A percentile compares a stretch with the other conserved stretches of the same genome.
These are phyloP conservation scores for Vitis hybrid DNA, from an alignment of 177 flowering plant species.

Conservation along the genomic window DNA sequence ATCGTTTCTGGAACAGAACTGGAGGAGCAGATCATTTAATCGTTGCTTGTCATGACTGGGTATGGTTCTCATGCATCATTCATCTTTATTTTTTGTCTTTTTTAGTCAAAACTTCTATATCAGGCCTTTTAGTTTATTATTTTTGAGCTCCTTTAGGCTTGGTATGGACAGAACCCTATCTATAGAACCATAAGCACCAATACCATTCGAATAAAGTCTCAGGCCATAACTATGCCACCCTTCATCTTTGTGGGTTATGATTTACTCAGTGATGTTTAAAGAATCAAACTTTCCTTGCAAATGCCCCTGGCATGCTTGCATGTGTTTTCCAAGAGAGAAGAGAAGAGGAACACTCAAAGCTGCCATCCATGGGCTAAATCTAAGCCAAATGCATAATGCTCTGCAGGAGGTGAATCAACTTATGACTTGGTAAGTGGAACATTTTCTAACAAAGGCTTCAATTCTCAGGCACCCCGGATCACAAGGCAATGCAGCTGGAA, in stretches of 20 bases:
- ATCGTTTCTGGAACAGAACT: conserved; percentile 66
- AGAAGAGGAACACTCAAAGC: no score
- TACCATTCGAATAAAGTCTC: not conserved
- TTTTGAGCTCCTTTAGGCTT: not conserved
- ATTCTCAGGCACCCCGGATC: conserved; percentile 44
- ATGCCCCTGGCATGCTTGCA: not conserved
- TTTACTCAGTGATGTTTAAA: not conserved
- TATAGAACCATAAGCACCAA: not conserved
- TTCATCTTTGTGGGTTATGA: not conserved
- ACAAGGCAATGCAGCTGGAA: conserved; percentile 39
- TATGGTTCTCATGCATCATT: conserved; percentile 24
- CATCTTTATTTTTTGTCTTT: not conserved
- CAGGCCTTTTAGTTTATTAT: not conserved
- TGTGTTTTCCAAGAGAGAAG: no score
- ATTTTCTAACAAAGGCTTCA: no score
- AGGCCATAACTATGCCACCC: not conserved
- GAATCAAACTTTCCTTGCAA: not conserved
- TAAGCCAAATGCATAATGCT: no score
- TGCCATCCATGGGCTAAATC: no score
- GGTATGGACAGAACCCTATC: not conserved
- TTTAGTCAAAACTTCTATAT: not conserved
- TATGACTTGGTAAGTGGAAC: no score
- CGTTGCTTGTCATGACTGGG: conserved; percentile 88
- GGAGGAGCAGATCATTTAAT: conserved; percentile 77
- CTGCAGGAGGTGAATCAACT: no score